Percentiles rank a stretch among this genome's conserved stretches.
Conservation (phyloP, 192 early-diverging fungal genomes). For the Funneliformis geosporum region DNA sequence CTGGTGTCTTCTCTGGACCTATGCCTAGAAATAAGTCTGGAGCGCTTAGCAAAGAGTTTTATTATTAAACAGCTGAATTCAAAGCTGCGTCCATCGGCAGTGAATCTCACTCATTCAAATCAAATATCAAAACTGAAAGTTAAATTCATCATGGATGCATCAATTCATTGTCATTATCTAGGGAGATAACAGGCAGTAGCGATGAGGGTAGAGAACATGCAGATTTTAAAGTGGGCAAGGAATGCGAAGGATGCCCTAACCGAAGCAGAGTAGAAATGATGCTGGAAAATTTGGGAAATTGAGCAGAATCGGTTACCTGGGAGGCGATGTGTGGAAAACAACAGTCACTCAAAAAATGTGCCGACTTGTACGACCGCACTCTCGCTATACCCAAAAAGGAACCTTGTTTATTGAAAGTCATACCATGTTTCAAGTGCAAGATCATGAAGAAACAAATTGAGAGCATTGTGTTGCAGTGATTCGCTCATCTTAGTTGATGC, state of each 20-base stretch:
- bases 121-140: background rate
- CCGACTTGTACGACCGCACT: background rate
- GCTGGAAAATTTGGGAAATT: conserved; percentile 10
- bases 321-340: conserved; percentile 5
- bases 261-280: background rate
- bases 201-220: no score
- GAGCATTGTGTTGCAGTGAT: no score
- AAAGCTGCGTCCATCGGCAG: background rate
- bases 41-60: background rate
- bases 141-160: conserved; percentile 20
- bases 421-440: background rate
- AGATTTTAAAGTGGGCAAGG: background rate
- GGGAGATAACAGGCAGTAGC: no score
- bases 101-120: conserved; percentile 8
- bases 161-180: background rate
- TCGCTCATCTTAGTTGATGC: conserved; percentile 4
- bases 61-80: background rate
- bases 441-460: background rate
- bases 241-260: conserved; percentile 7
- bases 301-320: conserved; percentile 13
- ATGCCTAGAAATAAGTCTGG: background rate
- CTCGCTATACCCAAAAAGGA: no score
- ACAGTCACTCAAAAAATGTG: background rate
- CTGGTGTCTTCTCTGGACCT: conserved; percentile 4
- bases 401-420: background rate